Conservation (phyloP, 495 filamentous ascomycete species). For the Penicillium cinerascens region DNA sequence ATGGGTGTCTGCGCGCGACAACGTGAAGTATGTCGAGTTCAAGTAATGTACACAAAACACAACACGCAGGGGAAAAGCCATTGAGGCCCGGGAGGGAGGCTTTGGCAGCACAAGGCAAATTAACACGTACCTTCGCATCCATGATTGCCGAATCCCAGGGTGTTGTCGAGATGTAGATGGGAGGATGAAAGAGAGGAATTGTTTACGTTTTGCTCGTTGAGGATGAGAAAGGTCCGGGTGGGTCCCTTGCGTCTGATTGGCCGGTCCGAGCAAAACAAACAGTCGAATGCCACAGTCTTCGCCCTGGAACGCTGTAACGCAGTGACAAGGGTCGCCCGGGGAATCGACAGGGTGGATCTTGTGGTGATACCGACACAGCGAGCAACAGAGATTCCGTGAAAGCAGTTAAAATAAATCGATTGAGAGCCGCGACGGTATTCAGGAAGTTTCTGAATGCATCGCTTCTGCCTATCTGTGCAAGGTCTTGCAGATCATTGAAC, state of each 20-base stretch:
- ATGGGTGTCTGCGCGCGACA: not conserved
- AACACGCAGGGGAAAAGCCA: not conserved
- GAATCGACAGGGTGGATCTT: not conserved
- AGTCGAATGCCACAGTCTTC: constrained; percentile 5
- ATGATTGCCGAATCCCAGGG: constrained; percentile 17
- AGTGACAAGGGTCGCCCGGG: constrained; percentile 2
- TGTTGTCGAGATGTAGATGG: constrained; percentile 1
- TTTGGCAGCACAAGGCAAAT: not conserved
- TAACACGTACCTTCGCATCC: constrained; percentile 43
- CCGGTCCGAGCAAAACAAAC: constrained; percentile 25
- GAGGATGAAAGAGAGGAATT: constrained; percentile 15
- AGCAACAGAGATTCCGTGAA: not conserved
- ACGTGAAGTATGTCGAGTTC: not conserved
- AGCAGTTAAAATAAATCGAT: no score
- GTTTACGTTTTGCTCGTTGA: constrained; percentile 38
- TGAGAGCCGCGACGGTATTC: not conserved
- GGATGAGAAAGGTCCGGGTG: constrained; percentile 10
- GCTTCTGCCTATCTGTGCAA: not conserved
- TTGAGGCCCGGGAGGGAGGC: not conserved
- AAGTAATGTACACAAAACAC: not conserved
- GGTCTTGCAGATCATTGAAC: not conserved
- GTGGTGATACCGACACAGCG: not conserved
- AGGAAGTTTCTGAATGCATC: not conserved
- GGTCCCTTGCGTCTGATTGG: constrained; percentile 18
- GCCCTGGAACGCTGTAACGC: not conserved